Evolutionary conservation across 208 protist species (phyloP).

Genomic region (Acanthamoeba healyi): DNA sequence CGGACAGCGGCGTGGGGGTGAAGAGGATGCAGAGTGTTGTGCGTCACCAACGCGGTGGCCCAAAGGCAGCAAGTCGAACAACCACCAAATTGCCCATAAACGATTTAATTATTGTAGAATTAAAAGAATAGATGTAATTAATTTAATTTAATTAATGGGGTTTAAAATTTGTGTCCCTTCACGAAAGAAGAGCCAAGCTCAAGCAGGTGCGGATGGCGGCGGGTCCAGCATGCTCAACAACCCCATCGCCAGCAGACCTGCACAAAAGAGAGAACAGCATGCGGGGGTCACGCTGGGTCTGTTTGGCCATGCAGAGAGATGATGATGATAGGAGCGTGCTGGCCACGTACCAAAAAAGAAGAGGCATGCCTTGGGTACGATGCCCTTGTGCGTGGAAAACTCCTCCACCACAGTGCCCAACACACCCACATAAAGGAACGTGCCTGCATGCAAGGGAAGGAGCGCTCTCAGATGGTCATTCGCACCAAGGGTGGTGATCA

Average conservation of each 20-base stretch:
- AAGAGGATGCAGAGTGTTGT: no score
- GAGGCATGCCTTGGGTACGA: constrained; percentile 2
- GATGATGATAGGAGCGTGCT: neutral
- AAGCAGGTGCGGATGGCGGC: neutral
- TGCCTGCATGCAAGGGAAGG: neutral
- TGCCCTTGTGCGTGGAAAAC: constrained; percentile 27
- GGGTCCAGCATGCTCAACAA: constrained; percentile 44
- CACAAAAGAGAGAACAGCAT: no score
- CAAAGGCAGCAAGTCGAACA: neutral
- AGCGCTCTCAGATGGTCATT: neutral
- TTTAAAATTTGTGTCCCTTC: no score
- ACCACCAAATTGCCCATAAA: neutral
- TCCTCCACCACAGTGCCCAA: constrained; percentile 42
- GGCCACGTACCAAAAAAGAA: constrained; percentile 4
- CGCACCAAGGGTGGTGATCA: neutral
- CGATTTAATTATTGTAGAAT: neutral
- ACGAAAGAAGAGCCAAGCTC: neutral
- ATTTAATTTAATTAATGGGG: no score
- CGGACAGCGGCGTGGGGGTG: no score
- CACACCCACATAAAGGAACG: constrained; percentile 32
- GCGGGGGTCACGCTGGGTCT: no score
- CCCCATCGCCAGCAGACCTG: neutral
- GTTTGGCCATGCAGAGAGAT: no score
- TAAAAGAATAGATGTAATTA: neutral
- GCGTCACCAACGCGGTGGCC: neutral